A percentile compares a stretch with the other conserved stretches of the same genome.
Conservation (phyloP, 495 filamentous ascomycete species). For the Penicillium taxi region DNA sequence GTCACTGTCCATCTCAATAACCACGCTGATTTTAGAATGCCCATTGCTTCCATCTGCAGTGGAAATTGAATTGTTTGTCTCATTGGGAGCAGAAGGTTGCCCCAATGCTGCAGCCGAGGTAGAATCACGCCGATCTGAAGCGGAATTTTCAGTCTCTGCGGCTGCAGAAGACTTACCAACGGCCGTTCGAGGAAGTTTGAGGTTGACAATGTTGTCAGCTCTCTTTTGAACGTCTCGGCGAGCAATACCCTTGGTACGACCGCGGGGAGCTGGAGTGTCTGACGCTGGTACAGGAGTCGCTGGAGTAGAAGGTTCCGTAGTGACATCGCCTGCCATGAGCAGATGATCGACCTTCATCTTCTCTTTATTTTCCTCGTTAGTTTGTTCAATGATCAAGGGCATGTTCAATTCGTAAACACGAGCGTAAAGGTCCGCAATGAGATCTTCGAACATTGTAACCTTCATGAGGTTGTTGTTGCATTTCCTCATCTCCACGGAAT, state of each 20-base stretch:
- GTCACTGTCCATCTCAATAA: slow-evolving; percentile 63
- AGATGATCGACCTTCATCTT: slow-evolving; percentile 55
- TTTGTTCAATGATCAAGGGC: slow-evolving; percentile 38
- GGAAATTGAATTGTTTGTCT: slow-evolving; percentile 1
- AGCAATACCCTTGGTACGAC: slow-evolving; percentile 52
- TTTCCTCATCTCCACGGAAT: slow-evolving; percentile 83
- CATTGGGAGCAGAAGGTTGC: slow-evolving; percentile 13
- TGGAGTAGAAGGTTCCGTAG: slow-evolving; percentile 31
- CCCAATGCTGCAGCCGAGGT: slow-evolving; percentile 9
- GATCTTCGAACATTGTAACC: slow-evolving; percentile 73
- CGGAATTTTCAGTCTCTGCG: slow-evolving; percentile 16
- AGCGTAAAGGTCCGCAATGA: slow-evolving; percentile 81
- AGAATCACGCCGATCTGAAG: slow-evolving; percentile 6
- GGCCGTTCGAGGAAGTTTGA: slow-evolving; percentile 32
- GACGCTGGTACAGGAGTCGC: slow-evolving; percentile 29
- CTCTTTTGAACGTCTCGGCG: slow-evolving; percentile 55
- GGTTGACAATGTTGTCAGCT: slow-evolving; percentile 50
- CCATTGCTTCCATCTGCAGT: slow-evolving; percentile 10
- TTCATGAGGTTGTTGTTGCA: slow-evolving; percentile 82
- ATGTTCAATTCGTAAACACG: slow-evolving; percentile 58
- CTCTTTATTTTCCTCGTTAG: slow-evolving; percentile 45
- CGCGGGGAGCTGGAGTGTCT: slow-evolving; percentile 38
- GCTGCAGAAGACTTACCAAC: slow-evolving; percentile 21
- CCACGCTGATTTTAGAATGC: slow-evolving; percentile 35
- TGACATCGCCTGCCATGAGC: slow-evolving; percentile 33